Evolutionary conservation across 2,329 filamentous ascomycete species (phyloP).

Genomic region (Paramyrothecium roridum): DNA sequence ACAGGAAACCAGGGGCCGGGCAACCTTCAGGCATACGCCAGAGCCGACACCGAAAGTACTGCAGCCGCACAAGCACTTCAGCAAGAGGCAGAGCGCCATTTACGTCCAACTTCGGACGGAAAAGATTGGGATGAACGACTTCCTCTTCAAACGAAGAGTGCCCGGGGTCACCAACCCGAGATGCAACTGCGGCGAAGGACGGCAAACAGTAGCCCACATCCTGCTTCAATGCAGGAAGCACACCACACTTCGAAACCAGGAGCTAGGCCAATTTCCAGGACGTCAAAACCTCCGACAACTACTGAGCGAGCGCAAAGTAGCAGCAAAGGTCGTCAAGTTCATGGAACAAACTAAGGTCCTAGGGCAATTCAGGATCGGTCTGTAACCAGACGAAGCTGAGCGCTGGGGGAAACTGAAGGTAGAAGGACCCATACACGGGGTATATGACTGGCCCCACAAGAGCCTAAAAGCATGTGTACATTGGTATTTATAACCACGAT

Average conservation of each 20-base stretch:
- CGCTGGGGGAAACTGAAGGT: neutral
- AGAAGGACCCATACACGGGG: neutral
- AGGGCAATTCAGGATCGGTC: neutral
- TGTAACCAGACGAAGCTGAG: neutral
- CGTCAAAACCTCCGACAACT: neutral
- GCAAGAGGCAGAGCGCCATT: conserved; percentile 4
- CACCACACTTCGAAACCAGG: neutral
- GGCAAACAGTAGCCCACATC: conserved; percentile 7
- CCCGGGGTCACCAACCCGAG: conserved; percentile 3
- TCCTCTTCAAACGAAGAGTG: conserved; percentile 10
- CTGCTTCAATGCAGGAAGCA: conserved; percentile 3
- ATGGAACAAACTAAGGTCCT: conserved; percentile 1
- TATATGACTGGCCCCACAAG: neutral
- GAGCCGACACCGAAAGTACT: conserved; percentile 1
- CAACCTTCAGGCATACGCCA: neutral
- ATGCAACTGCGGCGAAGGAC: conserved; percentile 6
- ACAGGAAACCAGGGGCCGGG: neutral
- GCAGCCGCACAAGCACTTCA: conserved; percentile 2
- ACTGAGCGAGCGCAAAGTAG: conserved; percentile 1
- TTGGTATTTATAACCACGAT: neutral
- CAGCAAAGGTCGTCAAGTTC: conserved; percentile 1
- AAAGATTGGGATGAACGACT: conserved; percentile 7
- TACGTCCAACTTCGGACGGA: conserved; percentile 4
- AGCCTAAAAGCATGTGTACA: neutral
- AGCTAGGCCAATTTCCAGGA: neutral